Percentiles rank a stretch among this genome's conserved stretches.
These are phyloP conservation scores for Filosporella fistucella DNA, from an alignment of 495 filamentous ascomycete genomes.

Conservation along the genomic window DNA sequence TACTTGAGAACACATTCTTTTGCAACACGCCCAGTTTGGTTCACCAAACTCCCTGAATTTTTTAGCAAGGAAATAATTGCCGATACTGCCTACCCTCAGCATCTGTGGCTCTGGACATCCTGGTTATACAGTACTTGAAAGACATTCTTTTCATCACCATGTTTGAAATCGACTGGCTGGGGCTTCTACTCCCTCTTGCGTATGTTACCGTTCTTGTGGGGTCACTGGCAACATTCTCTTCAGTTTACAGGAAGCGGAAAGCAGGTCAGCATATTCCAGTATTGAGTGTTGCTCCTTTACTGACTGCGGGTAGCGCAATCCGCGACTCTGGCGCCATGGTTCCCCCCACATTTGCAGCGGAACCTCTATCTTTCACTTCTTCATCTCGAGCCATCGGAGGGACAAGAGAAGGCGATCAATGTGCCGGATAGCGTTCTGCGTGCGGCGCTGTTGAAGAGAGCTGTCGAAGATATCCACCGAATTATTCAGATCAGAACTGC, in stretches of 20 bases:
- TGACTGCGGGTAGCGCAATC: slow-evolving; percentile 50
- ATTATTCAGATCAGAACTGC: slow-evolving; percentile 79
- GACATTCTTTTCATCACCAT: slow-evolving; percentile 25
- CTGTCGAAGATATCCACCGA: slow-evolving; percentile 85
- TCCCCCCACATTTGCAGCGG: slow-evolving; percentile 80
- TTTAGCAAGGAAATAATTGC: too few relatives aligned
- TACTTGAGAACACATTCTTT: too few relatives aligned
- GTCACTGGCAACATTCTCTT: slow-evolving; percentile 86
- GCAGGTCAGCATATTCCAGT: slow-evolving; percentile 51
- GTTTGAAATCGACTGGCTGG: slow-evolving; percentile 70
- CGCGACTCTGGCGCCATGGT: slow-evolving; percentile 86
- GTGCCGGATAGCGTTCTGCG: slow-evolving; percentile 84
- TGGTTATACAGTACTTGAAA: not conserved
- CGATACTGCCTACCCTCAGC: too few relatives aligned
- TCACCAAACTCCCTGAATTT: too few relatives aligned
- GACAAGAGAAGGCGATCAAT: slow-evolving; percentile 60
- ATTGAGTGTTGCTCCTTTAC: not conserved
- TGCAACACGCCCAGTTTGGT: too few relatives aligned
- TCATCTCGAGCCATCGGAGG: slow-evolving; percentile 70
- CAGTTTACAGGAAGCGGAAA: slow-evolving; percentile 90
- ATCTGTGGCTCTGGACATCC: not conserved
- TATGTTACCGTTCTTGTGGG: slow-evolving; percentile 85
- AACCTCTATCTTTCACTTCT: slow-evolving; percentile 92
- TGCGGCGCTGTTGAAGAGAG: slow-evolving; percentile 84
- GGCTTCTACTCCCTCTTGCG: slow-evolving; percentile 74